phyloP scores from a whole-genome alignment of 1,284 basidiomycete species.

The Ceratorhiza oryzae-sativae region DNA sequence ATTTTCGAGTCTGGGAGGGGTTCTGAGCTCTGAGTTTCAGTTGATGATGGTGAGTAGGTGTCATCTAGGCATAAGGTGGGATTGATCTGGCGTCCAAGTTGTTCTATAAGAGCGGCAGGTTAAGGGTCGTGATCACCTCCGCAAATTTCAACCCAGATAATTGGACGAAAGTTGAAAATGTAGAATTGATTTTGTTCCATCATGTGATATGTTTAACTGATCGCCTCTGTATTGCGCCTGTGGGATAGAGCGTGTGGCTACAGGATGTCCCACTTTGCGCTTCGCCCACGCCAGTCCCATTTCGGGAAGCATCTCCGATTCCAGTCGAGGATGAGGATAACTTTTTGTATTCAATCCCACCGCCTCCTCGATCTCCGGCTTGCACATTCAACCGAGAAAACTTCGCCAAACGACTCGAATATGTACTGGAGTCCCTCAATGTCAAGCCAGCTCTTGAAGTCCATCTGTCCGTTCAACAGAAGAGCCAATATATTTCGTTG shows the following conservation, averaged over 20 bases:
- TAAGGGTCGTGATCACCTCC: conserved; percentile 74
- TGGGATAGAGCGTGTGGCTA: conserved; percentile 69
- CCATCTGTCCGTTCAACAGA: conserved; percentile 50
- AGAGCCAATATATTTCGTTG: conserved; percentile 59
- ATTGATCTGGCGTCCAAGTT: conserved; percentile 47
- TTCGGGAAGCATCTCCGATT: too few relatives aligned
- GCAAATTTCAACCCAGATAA: conserved; percentile 77
- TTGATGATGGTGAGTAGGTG: conserved; percentile 23
- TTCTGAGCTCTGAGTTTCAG: background rate
- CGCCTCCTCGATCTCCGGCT: too few relatives aligned
- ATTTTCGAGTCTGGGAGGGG: background rate
- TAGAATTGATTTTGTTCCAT: conserved; percentile 42
- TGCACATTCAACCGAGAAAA: too few relatives aligned
- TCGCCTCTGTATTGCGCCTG: conserved; percentile 2
- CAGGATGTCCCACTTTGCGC: conserved; percentile 70
- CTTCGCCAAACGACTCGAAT: conserved; percentile 57
- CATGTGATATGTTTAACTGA: conserved; percentile 14
- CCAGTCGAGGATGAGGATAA: too few relatives aligned
- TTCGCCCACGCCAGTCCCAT: too few relatives aligned
- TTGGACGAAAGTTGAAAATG: conserved; percentile 82
- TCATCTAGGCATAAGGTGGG: background rate
- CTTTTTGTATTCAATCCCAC: too few relatives aligned
- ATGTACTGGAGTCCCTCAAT: conserved; percentile 65
- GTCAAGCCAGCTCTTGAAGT: conserved; percentile 66
- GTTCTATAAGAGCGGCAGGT: conserved; percentile 74